phyloP scores from a whole-genome alignment of 2,329 filamentous ascomycete species.

The Aphanocladium album region DNA sequence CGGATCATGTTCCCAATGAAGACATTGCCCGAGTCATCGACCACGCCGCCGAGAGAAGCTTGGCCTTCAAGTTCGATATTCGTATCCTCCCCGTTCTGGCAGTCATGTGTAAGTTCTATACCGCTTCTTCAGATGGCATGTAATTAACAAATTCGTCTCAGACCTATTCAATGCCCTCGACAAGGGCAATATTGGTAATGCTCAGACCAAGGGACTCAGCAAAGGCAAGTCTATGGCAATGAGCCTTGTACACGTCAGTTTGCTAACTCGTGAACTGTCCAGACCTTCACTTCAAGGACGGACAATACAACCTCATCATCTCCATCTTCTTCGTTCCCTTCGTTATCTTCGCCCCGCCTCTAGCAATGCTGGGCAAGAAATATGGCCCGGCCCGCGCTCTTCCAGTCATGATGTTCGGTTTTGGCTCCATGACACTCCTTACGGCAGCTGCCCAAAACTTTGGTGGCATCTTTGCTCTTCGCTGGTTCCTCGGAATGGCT shows the following conservation, averaged over 20 bases:
- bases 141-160: slow-evolving; percentile 10
- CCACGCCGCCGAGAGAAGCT: slow-evolving; percentile 42
- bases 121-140: not conserved
- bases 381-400: slow-evolving; percentile 62
- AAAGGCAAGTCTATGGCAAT: slow-evolving; percentile 23
- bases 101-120: slow-evolving; percentile 40
- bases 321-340: slow-evolving; percentile 73
- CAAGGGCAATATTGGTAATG: slow-evolving; percentile 43
- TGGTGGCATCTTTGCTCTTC: slow-evolving; percentile 43
- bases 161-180: slow-evolving; percentile 46
- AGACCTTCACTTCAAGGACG: slow-evolving; percentile 47
- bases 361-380: slow-evolving; percentile 62
- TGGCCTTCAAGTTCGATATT: slow-evolving; percentile 52
- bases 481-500: slow-evolving; percentile 47
- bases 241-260: slow-evolving; percentile 39
- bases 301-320: slow-evolving; percentile 67
- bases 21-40: slow-evolving; percentile 28
- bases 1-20: slow-evolving; percentile 13
- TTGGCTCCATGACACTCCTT: slow-evolving; percentile 62
- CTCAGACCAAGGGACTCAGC: slow-evolving; percentile 47
- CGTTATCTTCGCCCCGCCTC: slow-evolving; percentile 60
- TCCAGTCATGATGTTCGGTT: slow-evolving; percentile 67
- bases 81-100: slow-evolving; percentile 50
- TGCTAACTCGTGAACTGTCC: slow-evolving; percentile 28
- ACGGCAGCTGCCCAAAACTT: slow-evolving; percentile 47